Evolutionary conservation across 805 yeast genomes (phyloP), one percentile per base, ranked within the genome.

Genomic region (Candida coquimbonensis): DNA sequence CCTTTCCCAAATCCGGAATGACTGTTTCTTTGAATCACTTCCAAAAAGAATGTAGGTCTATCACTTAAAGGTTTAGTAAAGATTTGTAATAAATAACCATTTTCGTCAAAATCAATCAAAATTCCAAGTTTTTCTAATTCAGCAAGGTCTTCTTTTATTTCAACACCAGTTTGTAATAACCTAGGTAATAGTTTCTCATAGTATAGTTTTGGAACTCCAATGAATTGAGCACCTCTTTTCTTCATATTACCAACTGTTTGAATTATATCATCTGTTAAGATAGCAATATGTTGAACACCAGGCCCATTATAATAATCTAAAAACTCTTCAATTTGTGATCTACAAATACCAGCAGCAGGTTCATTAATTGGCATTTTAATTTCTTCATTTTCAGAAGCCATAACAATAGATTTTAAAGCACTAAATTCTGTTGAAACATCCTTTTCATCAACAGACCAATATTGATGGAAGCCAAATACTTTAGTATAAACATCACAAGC

Each of bases 1-100:
- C 96, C 96, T 42, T 88, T 88, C 1, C 96, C 96, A 64, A 87
- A 87, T 0, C 96, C 96, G 49, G 81, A 74, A 60, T 85, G 90
- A 56, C 85, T 83, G 54, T 74, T 70, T 49, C 96, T 73, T 64
- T 87, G 93, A 50, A 87, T 87, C 24, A 87, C 74, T 61, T 87
- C 96, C 52, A 87, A 68, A 59, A 87, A 87, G 39, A 87, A 70
- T 0, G 95, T 86, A 27, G 96, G 96, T 35, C 95, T 70, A 56
- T 82, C 90, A 50, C 76, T 75, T 16, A 85, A 59, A 0, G 95
- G 91, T 53, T 80, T 78, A 17, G 93, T 83, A 64, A 88, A 87
- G 35, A 87, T 70, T 61, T 87, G 96, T 44, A 88, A 67, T 19
- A 87, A 70, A 57, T 87, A 87, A n/a, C 89, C 87, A 7, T 72